phyloP scores from a whole-genome alignment of 805 yeast genomes.

The Clavispora phyllophila region DNA sequence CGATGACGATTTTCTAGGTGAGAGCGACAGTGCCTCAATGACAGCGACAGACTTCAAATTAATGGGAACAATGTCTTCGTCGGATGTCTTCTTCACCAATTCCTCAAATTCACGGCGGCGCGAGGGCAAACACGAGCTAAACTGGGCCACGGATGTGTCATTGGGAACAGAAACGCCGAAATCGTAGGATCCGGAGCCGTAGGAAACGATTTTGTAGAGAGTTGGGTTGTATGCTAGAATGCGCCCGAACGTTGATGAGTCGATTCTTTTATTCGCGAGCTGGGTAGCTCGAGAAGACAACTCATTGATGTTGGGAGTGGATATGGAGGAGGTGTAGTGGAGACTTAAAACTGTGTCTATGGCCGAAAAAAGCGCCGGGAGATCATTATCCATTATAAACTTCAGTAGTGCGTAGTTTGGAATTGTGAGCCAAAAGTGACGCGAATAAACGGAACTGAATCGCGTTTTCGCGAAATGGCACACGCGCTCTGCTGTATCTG shows the following conservation, averaged over 20 bases:
- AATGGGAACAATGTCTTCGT: neutral
- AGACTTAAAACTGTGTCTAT: constrained; percentile 30
- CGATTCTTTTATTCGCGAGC: constrained; percentile 9
- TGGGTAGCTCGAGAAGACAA: constrained; percentile 12
- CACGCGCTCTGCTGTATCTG: no score
- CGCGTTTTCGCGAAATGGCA: no score
- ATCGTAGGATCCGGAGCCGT: constrained; percentile 7
- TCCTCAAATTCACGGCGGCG: constrained; percentile 18
- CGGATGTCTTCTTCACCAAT: neutral
- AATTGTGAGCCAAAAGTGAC: neutral
- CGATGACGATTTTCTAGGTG: constrained; percentile 1
- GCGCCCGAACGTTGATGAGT: constrained; percentile 6
- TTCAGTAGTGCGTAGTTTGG: neutral
- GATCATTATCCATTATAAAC: constrained; percentile 2
- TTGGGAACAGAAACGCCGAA: constrained; percentile 12
- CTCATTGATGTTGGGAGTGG: constrained; percentile 17
- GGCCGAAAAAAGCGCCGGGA: constrained; percentile 18
- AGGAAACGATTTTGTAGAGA: constrained; percentile 8
- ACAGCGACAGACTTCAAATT: neutral
- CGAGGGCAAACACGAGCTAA: constrained; percentile 8
- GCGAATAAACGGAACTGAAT: neutral
- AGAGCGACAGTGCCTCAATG: neutral
- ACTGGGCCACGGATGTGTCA: constrained; percentile 7
- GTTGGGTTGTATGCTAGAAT: constrained; percentile 7
- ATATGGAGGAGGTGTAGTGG: constrained; percentile 28